Evolutionary conservation across 345 rosid species (phyloP), one percentile per base, ranked within the genome.

Genomic region (Mercurialis annua): DNA sequence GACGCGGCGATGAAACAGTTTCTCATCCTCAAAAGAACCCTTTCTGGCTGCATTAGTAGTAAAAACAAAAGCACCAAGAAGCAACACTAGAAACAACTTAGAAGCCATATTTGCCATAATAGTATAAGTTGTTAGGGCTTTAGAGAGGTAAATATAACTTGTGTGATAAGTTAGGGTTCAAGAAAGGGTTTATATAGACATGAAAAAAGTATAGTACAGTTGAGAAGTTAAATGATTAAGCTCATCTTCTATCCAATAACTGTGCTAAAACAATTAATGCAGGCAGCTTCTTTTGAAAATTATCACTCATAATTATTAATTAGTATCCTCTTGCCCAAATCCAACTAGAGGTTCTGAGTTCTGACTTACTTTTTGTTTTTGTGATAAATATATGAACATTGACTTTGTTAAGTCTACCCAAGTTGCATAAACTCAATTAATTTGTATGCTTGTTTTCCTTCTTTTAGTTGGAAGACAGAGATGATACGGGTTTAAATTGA

Each of bases 31-130:
- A 40, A 51, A 40, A 18, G 70, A 53, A 34, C 50, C 65, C 42
- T 27, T 59, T 36, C 36, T 47, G 47, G 15, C 58, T 30, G 62
- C 54, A 42, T 6, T 2, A 53, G 40, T 12, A 16, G 61, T 33
- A 60, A 51, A 70, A 70, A 70, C 55, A 10, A 70, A 30, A 17
- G 49, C 74, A 16, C 66, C 34, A 24, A 62, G 33, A 62, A 62
- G 21, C 66, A 62, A 27, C 1, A 27, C 66, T 43, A 62, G 52
- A n/a, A 62, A 31, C 49, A 60, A 60, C 27, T 59, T 59, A 8
- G 64, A 59, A 59, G 30, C 1, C 64, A 59, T 59, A 5, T 31
- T 58, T 34, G 26, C 54, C 24, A 50, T 50, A 20, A n/a, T n/a
- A n/a, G n/a, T n/a, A n/a, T n/a, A 20, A 50, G 24, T 26, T 49